A percentile compares a stretch with the other conserved stretches of the same genome.
These are phyloP conservation scores for Talaromyces stipitatus DNA, from an alignment of 495 filamentous ascomycete species.

Conservation along the genomic window DNA sequence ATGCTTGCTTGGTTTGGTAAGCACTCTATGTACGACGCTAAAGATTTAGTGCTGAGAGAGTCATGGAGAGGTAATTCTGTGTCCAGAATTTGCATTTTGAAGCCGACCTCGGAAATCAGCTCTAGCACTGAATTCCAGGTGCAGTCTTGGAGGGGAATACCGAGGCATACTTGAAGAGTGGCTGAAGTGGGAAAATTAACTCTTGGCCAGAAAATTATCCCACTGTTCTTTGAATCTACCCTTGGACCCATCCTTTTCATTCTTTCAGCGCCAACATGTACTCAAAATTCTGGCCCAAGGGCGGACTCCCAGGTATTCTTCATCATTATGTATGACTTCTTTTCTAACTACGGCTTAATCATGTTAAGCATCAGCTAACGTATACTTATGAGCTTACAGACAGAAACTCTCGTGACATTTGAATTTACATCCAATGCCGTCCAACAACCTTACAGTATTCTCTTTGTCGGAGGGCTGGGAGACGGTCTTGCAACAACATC, in stretches of 20 bases:
- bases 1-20: not conserved
- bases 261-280: slow-evolving; percentile 22
- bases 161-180: too few species aligned
- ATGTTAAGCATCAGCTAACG: not conserved
- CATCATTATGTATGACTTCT: slow-evolving; percentile 43
- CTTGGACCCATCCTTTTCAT: not conserved
- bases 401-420: slow-evolving; percentile 38
- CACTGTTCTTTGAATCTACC: not conserved
- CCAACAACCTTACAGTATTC: slow-evolving; percentile 53
- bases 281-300: slow-evolving; percentile 44
- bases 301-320: slow-evolving; percentile 44
- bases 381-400: slow-evolving; percentile 15
- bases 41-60: not conserved
- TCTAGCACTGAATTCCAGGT: too few species aligned
- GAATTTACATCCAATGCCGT: slow-evolving; percentile 27
- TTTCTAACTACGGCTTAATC: not conserved
- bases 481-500: slow-evolving; percentile 67
- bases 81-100: not conserved
- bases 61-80: not conserved
- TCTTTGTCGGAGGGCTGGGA: slow-evolving; percentile 77
- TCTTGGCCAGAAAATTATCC: not conserved
- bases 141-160: too few species aligned
- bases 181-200: not conserved
- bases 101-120: slow-evolving; percentile 5
- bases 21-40: not conserved